Conservation (phyloP, 2,329 filamentous ascomycete species). For the Coleophoma crateriformis region DNA sequence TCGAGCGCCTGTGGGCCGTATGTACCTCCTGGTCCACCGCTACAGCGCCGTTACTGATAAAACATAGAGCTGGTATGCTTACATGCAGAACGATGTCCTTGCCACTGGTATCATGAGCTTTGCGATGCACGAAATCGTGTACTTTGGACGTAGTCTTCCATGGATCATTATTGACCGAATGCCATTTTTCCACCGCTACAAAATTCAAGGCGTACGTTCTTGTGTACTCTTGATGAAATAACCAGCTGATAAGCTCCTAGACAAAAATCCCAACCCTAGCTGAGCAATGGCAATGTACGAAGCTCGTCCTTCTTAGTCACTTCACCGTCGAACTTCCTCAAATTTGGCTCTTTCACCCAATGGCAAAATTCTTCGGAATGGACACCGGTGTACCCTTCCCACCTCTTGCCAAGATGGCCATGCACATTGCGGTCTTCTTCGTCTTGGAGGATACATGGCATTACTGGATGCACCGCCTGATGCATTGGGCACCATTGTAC, state of each 20-base stretch:
- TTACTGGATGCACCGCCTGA: slow-evolving; percentile 89
- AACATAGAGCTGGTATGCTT: slow-evolving; percentile 79
- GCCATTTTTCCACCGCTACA: slow-evolving; percentile 85
- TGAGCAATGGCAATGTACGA: slow-evolving; percentile 93
- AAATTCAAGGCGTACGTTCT: slow-evolving; percentile 75
- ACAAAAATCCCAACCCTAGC: slow-evolving; percentile 81
- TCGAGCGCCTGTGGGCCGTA: slow-evolving; percentile 85
- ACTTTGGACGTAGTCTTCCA: slow-evolving; percentile 83
- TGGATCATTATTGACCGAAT: slow-evolving; percentile 91
- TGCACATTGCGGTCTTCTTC: slow-evolving; percentile 92
- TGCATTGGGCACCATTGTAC: slow-evolving; percentile 95
- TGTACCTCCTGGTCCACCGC: slow-evolving; percentile 28
- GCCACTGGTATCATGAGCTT: slow-evolving; percentile 98
- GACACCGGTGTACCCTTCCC: slow-evolving; percentile 88
- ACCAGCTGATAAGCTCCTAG: neutral
- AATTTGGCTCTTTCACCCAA: slow-evolving; percentile 98
- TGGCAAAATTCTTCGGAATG: slow-evolving; percentile 90
- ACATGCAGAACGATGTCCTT: slow-evolving; percentile 95
- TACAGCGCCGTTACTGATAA: slow-evolving; percentile 13
- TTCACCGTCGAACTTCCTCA: slow-evolving; percentile 98
- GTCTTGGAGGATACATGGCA: slow-evolving; percentile 96
- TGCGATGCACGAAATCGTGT: slow-evolving; percentile 86
- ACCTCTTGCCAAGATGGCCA: slow-evolving; percentile 74
- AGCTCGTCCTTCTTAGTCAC: slow-evolving; percentile 87
- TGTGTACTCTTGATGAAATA: no score